These are phyloP conservation scores for Penicillium argentinense DNA, from an alignment of 495 filamentous ascomycete species.

Conservation along the genomic window DNA sequence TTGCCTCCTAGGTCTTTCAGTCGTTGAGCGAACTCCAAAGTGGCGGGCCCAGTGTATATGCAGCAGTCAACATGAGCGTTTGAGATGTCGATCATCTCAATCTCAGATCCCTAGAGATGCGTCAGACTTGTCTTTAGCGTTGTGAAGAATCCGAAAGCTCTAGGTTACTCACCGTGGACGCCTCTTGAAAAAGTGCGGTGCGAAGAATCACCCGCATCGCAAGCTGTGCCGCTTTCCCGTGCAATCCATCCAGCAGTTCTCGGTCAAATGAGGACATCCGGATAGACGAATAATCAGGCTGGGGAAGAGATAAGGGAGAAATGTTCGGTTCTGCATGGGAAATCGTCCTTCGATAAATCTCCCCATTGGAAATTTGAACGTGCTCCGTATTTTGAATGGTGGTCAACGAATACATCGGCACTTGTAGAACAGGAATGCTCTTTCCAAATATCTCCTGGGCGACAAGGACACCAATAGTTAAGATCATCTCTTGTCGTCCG, in stretches of 20 bases:
- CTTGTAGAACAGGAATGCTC: constrained; percentile 26
- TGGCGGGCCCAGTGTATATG: constrained; percentile 34
- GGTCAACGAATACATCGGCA: constrained; percentile 12
- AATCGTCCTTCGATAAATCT: background rate
- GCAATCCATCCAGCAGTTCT: constrained; percentile 17
- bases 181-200: constrained; percentile 19
- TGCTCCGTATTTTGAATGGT: constrained; percentile 1
- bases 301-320: background rate
- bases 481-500: constrained; percentile 26
- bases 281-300: background rate
- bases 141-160: no score
- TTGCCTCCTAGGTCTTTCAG: constrained; percentile 21
- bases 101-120: no score
- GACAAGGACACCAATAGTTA: constrained; percentile 31
- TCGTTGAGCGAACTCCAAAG: constrained; percentile 21
- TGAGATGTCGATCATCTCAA: constrained; percentile 21
- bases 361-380: constrained; percentile 1
- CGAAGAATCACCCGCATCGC: constrained; percentile 28
- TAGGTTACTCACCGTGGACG: constrained; percentile 18
- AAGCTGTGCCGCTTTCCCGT: constrained; percentile 21
- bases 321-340: background rate
- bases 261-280: constrained; percentile 11
- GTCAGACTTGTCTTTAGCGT: no score
- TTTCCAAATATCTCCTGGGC: constrained; percentile 26
- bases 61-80: constrained; percentile 35